Percentiles rank a stretch among this genome's conserved stretches.
Evolutionary conservation across 2,329 filamentous ascomycete species (phyloP).

Genomic region (Sclerotinia minor): DNA sequence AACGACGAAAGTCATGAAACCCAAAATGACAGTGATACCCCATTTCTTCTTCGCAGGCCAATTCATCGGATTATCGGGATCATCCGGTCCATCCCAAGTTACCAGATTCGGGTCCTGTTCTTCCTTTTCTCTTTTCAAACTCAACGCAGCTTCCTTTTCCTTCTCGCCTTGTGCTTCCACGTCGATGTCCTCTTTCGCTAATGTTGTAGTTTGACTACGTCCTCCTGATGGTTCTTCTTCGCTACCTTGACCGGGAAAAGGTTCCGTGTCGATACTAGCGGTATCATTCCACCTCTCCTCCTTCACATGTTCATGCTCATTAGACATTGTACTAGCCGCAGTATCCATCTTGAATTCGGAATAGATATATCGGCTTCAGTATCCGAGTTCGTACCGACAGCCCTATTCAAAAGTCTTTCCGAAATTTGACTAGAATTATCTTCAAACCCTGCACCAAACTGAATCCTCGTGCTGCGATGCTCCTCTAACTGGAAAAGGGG

Average conservation of each 20-base stretch:
- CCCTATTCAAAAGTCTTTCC: neutral
- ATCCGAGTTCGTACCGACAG: neutral
- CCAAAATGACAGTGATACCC: constrained; percentile 36
- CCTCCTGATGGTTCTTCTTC: constrained; percentile 12
- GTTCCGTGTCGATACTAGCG: constrained; percentile 13
- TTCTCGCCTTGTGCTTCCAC: constrained; percentile 13
- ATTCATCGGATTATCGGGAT: constrained; percentile 28
- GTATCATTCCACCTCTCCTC: constrained; percentile 7
- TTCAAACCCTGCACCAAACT: constrained; percentile 9
- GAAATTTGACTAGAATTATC: neutral
- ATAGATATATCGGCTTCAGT: neutral
- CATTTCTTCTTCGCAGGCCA: constrained; percentile 36
- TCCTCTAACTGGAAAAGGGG: constrained; percentile 1
- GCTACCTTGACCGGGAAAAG: neutral
- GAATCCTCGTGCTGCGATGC: constrained; percentile 3
- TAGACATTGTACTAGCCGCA: neutral
- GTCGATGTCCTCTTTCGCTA: constrained; percentile 14
- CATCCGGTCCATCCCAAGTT: constrained; percentile 27
- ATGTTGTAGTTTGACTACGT: constrained; percentile 11
- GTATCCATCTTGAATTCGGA: constrained; percentile 2
- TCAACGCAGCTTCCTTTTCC: neutral
- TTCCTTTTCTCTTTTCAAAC: neutral
- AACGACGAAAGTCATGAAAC: constrained; percentile 42
- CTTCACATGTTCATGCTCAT: neutral
- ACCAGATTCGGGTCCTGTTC: constrained; percentile 26